Evolutionary conservation across 495 filamentous ascomycete genomes (phyloP), one percentile per base, ranked within the genome.

Genomic region (Tuber melanosporum): DNA sequence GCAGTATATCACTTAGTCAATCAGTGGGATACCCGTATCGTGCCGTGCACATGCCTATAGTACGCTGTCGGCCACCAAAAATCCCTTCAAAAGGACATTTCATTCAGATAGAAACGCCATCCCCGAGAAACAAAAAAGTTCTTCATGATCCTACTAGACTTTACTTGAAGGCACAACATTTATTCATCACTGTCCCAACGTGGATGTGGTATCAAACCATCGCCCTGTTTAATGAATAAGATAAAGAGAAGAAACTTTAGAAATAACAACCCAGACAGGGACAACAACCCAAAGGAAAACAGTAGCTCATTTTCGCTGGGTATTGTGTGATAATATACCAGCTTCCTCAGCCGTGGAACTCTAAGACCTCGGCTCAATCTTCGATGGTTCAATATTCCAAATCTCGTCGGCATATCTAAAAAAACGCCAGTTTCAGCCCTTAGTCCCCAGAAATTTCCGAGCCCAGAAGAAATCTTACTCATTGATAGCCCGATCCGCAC

Each of bases 401-500:
- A 99, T 97, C 72, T 87, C 91, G 85, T 99, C 94, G 19, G 95
- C 95, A 85, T 99, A 83, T 69, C 81, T 83, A 62, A 44, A 73
- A 47, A 26, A 20, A 73, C n/a, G 70, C 44, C 20, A 39, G 42
- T 74, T 44, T 46, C 15, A 43, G 45, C 22, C 22, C 71, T 26
- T n/a, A 22, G 20, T 6, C 15, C 36, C 15, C n/a, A 43, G 26
- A 72, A 72, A 14, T 32, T 32, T 26, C 17, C 26, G 36, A 15
- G 3, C 3, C 19, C 36, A 26, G 39, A 76, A 42, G 43, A 44
- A 43, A 22, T 22, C 81, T 57, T 76, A 99, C 88, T 99, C 96
- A 82, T 93, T 92, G 79, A 98, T 98, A 84, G 96, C 97, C n/a
- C 95, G 88, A 84, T 99, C 95, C 72, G 91, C 93, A 73, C 90